Base-by-base conservation (phyloP, 176 grass and related monocot genomes). In the Lolium rigidum region DNA sequence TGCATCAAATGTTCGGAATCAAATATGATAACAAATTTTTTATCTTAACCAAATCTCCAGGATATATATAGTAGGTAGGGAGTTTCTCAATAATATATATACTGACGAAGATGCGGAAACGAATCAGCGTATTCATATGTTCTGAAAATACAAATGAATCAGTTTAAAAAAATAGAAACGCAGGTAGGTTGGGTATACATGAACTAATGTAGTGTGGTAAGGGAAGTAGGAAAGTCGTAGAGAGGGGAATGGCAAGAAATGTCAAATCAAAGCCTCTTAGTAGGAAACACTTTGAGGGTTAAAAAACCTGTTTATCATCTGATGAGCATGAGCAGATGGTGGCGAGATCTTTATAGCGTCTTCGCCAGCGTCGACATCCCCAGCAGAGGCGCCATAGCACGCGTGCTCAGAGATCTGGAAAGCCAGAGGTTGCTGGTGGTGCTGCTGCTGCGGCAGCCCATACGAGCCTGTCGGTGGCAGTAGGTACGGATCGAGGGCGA, bases 261-360 rank as follows among this genome's bases (percentile, higher is more conserved):
- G 14, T 71, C 43, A 66, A 11, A 13, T 64, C 17, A 63, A 14
- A 21, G 46, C n/a, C 35, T 52, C 31, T 5, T 64, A 10, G 8
- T 64, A 14, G 61, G 61, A 79, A 64, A 25, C 38, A 41, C 15
- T 15, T 25, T 38, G 56, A 49, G 61, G 52, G 1, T 14, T 18
- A 25, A 43, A 69, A 54, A 54, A 91, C 89, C 89, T 91, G 0
- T 74, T 91, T 4, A 87, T 84, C 85, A 87, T 87, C 50, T 87
- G 85, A 87, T 2, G 52, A 54, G 51, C 85, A 61, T 58, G 70
- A 82, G 81, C 39, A 2, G 59, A 50, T 28, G 69, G 37, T 24
- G 84, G 74, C 3, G 84, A 87, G 77, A 80, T 91, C 69, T 76
- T 81, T 26, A 68, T 87, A 50, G 58, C 20, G 11, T 87, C 85